Base-by-base conservation (phyloP, 2,329 filamentous ascomycete genomes). In the Cercospora sp. region DNA sequence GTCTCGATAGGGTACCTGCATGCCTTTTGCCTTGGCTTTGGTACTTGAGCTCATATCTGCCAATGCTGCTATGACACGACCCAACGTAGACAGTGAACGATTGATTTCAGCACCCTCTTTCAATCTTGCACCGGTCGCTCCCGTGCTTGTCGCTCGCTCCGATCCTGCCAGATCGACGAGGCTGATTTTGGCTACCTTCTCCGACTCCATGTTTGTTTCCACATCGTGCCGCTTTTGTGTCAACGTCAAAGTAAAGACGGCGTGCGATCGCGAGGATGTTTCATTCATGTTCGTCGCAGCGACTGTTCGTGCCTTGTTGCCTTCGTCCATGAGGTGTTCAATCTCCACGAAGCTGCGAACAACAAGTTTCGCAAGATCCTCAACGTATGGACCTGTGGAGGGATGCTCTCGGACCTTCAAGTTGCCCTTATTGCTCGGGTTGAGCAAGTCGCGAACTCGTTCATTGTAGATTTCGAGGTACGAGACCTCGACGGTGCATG, bases 271-370 rank as follows among this genome's bases (percentile, higher is more conserved):
- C 87, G 93, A 97, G 68, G 93, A 97, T 0, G 96, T 99, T 81
- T 98, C 95, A 84, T 99, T 99, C 95, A 99, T 99, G 86, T 98
- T 99, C 45, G 95, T 99, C 7, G 95, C 95, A 3, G 95, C 95
- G 45, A 99, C 95, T 0, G 95, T 99, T 84, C 95, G 88, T 36
- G 95, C 95, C 82, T 99, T 99, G 84, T 99, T 99, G 76, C 95
- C 95, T 81, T 98, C 94, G 78, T 99, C 95, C 95, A 99, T 99
- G 75, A 99, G 83, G 78, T 97, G 90, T 77, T 99, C 95, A 73
- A 99, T 98, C 78, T 99, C 96, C 64, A 90, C 86, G 78, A 99
- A 98, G 68, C 93, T 94, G 73, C 93, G 89, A 48, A 99, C 95
- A 1, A 95, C 92, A 68, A 99, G 83, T 80, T 99, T 98, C 70